These are phyloP conservation scores for Moricandia moricandioides DNA, from an alignment of 345 rosid species.

Conservation along the genomic window DNA sequence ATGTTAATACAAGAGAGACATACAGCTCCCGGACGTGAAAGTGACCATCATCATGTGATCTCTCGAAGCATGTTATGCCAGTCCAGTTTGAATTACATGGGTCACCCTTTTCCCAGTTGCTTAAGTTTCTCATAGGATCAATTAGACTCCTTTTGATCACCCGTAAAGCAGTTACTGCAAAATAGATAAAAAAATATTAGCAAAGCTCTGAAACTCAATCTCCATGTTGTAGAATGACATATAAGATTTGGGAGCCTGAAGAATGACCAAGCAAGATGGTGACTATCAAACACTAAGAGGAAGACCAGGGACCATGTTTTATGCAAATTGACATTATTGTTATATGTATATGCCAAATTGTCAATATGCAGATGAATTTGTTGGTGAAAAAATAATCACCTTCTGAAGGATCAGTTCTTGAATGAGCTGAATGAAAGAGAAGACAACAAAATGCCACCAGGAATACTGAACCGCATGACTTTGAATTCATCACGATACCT, in stretches of 20 bases:
- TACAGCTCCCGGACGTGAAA: conserved; percentile 68
- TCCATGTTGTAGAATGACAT: not conserved
- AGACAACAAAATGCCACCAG: conserved; percentile 38
- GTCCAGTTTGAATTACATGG: conserved; percentile 79
- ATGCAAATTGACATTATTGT: not conserved
- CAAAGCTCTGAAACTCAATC: not conserved
- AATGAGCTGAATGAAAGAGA: conserved; percentile 36
- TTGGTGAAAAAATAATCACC: conserved; percentile 38
- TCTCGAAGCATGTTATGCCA: conserved; percentile 50
- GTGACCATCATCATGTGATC: conserved; percentile 45
- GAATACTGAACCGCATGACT: conserved; percentile 31
- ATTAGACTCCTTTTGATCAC: conserved; percentile 46
- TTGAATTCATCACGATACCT: conserved; percentile 27
- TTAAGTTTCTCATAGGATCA: conserved; percentile 59
- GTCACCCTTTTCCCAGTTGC: conserved; percentile 72
- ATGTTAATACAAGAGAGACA: conserved; percentile 31
- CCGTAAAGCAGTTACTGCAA: conserved; percentile 59
- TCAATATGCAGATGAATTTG: not conserved
- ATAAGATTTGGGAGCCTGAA: conserved; percentile 6
- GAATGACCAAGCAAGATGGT: conserved; percentile 5
- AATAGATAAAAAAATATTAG: conserved; percentile 15
- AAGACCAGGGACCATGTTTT: conserved; percentile 1
- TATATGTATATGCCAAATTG: not conserved
- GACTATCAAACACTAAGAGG: conserved; percentile 8
- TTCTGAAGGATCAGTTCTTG: conserved; percentile 52